Evolutionary conservation across 305 asterid species (phyloP).

Genomic region (Solanum hybrid): DNA sequence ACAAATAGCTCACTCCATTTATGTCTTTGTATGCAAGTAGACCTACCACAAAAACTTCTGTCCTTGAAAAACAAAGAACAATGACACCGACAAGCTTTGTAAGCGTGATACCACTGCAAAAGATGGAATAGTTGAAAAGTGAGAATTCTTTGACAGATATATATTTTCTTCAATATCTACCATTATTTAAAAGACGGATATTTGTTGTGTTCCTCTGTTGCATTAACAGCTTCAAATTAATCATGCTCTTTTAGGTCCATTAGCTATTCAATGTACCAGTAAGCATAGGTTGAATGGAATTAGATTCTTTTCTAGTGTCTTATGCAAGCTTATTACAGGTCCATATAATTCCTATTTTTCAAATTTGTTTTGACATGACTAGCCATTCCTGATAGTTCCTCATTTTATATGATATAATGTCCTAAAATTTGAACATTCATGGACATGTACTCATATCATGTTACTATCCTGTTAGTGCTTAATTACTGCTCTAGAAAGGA

Average conservation of each 20-base stretch:
- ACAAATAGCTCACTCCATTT: not conserved
- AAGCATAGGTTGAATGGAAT: not conserved
- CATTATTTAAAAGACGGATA: not conserved
- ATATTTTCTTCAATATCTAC: not conserved
- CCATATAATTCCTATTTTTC: not conserved
- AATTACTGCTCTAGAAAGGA: not conserved
- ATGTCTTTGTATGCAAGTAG: not conserved
- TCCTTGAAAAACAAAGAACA: slow-evolving; percentile 78
- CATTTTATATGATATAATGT: not conserved
- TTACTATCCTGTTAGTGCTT: not conserved
- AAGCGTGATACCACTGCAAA: slow-evolving; percentile 90
- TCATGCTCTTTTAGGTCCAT: not conserved
- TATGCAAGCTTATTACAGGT: not conserved
- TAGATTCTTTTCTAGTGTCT: not conserved
- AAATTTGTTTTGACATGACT: not conserved
- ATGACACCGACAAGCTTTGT: slow-evolving; percentile 96
- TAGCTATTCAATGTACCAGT: not conserved
- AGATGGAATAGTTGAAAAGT: not conserved
- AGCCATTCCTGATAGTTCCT: not conserved
- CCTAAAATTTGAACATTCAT: not conserved
- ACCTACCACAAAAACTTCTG: slow-evolving; percentile 88
- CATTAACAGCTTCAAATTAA: not conserved
- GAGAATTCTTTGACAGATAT: slow-evolving; percentile 6
- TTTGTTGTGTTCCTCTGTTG: not conserved
- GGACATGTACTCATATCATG: not conserved